These are phyloP conservation scores for Rosa hybrid DNA, from an alignment of 331 rosid genomes.

Conservation along the genomic window DNA sequence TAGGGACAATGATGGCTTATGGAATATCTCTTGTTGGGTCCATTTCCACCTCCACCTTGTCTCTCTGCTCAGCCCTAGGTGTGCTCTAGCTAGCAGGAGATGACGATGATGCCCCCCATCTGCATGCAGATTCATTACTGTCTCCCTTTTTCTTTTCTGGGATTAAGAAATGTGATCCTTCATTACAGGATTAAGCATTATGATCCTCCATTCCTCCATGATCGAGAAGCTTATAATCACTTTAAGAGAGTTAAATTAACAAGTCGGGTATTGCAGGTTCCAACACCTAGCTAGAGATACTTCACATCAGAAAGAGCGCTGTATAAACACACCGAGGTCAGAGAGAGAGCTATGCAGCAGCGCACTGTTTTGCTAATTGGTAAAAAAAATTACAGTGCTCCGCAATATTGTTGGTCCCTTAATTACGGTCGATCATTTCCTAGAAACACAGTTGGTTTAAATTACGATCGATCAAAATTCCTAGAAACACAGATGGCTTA, in stretches of 20 bases:
- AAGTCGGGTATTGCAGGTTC: background rate
- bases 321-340: background rate
- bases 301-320: background rate
- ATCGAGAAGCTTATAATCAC: background rate
- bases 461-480: background rate
- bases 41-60: conserved; percentile 24
- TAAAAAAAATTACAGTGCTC: background rate
- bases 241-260: background rate
- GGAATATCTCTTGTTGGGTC: conserved; percentile 37
- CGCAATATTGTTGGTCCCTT: no score
- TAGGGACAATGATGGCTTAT: conserved; percentile 33
- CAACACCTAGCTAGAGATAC: background rate
- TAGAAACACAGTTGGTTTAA: background rate
- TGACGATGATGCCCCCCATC: background rate
- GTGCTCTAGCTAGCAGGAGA: background rate
- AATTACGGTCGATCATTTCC: background rate
- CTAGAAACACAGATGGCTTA: background rate
- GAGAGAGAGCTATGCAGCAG: background rate
- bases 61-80: conserved; percentile 5
- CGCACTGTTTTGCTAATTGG: background rate
- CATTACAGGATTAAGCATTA: background rate
- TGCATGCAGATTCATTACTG: background rate
- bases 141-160: background rate
- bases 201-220: background rate
- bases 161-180: background rate